Conservation (phyloP, 441 rosid genomes). For the Populus hybrid region DNA sequence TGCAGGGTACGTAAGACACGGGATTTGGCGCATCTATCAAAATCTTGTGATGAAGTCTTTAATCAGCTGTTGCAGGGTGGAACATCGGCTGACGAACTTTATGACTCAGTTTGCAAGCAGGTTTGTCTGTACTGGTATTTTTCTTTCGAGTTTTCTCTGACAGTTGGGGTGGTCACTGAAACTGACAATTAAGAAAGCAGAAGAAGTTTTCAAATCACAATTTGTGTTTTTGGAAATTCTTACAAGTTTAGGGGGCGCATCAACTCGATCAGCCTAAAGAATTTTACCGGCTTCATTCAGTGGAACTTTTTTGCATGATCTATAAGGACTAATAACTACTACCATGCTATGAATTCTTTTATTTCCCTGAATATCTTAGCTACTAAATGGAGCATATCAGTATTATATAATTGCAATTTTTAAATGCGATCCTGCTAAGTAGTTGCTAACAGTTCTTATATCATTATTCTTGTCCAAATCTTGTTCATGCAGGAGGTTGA, state of each 20-base stretch:
- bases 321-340: background rate
- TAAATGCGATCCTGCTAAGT: background rate
- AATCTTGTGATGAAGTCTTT: slow-evolving; percentile 86
- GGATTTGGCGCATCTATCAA: slow-evolving; percentile 51
- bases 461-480: slow-evolving; percentile 13
- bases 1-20: slow-evolving; percentile 77
- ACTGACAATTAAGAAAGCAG: background rate
- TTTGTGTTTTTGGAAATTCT: background rate
- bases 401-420: background rate
- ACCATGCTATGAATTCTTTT: background rate
- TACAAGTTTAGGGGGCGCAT: background rate
- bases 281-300: background rate
- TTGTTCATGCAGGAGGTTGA: slow-evolving; percentile 68
- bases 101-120: slow-evolving; percentile 86
- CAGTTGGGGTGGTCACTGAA: background rate
- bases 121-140: slow-evolving; percentile 29
- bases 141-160: slow-evolving; percentile 2
- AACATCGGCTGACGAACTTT: slow-evolving; percentile 71
- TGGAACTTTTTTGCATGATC: background rate
- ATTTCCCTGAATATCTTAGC: background rate
- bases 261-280: background rate
- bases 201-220: background rate
- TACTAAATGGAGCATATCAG: slow-evolving; percentile 4
- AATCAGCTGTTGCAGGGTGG: slow-evolving; percentile 76
- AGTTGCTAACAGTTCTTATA: slow-evolving; percentile 2